Percentiles rank a stretch among this genome's conserved stretches.
These are phyloP conservation scores for Neurospora sp. DNA, from an alignment of 495 filamentous ascomycete species.

Conservation along the genomic window DNA sequence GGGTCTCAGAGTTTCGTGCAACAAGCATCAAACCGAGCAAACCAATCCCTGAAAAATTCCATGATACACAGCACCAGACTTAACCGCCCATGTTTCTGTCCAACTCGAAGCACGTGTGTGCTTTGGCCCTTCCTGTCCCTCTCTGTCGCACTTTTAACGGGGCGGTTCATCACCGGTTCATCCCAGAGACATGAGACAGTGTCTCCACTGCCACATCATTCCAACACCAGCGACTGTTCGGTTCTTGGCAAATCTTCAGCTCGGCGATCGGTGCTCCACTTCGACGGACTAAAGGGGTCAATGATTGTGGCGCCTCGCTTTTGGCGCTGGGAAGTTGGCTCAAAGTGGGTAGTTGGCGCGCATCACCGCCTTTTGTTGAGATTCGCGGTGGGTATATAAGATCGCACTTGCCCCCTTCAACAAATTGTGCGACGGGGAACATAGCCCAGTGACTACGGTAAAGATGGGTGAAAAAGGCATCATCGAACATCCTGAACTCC, in stretches of 20 bases:
- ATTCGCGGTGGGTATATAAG: background rate
- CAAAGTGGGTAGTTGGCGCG: background rate
- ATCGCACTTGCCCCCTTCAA: background rate
- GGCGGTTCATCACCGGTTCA: background rate
- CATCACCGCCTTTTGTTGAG: background rate
- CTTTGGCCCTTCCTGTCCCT: background rate
- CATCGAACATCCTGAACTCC: constrained; percentile 4
- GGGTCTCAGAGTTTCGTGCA: background rate
- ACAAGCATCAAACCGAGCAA: background rate
- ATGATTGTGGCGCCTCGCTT: background rate
- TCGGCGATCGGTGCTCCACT: background rate
- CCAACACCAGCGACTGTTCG: background rate
- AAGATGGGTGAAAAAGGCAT: background rate
- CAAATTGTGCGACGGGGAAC: background rate
- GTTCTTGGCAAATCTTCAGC: background rate
- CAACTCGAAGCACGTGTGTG: background rate
- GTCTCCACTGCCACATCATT: background rate
- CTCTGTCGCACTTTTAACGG: background rate
- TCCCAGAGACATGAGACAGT: background rate
- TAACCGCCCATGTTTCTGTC: background rate
- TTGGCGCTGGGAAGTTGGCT: background rate
- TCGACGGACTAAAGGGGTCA: background rate
- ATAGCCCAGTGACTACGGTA: background rate
- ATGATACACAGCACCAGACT: background rate
- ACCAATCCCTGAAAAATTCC: background rate